phyloP scores from a whole-genome alignment of 75 land plant genomes.

The Selaginella tamariscina region DNA sequence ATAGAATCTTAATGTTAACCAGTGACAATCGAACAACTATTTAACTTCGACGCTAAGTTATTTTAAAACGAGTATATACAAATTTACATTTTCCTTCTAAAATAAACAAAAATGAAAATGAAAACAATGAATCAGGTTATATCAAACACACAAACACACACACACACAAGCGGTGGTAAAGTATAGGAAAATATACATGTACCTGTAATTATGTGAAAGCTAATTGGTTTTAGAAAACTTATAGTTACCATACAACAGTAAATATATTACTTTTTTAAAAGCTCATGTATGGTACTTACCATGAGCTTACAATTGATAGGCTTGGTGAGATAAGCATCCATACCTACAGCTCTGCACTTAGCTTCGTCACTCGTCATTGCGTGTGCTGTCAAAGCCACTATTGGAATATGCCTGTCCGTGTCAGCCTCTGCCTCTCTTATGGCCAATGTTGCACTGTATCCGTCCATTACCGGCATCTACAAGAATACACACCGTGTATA shows the following conservation, averaged over 20 bases:
- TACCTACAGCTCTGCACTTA: slow-evolving; percentile 77
- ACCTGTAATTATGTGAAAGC: too few relatives aligned
- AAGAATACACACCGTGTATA: slow-evolving; percentile 10
- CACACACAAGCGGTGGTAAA: too few relatives aligned
- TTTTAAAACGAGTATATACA: too few relatives aligned
- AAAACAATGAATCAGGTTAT: too few relatives aligned
- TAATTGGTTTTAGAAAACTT: too few relatives aligned
- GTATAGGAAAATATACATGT: too few relatives aligned
- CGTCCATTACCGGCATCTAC: slow-evolving; percentile 92
- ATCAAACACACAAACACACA: too few relatives aligned
- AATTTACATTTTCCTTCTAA: too few relatives aligned
- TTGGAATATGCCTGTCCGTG: slow-evolving; percentile 47
- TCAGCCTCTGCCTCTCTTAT: slow-evolving; percentile 48
- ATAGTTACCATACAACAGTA: neutral
- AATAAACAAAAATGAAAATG: too few relatives aligned
- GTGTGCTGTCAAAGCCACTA: slow-evolving; percentile 86
- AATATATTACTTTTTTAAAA: neutral
- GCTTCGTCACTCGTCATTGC: slow-evolving; percentile 77
- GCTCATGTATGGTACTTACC: slow-evolving; percentile 53
- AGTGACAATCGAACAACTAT: too few relatives aligned
- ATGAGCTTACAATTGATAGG: slow-evolving; percentile 66
- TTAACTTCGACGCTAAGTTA: too few relatives aligned
- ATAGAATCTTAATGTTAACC: too few relatives aligned
- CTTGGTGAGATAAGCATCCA: slow-evolving; percentile 86
- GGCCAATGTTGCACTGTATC: slow-evolving; percentile 64